Conservation (phyloP, 176 grass and related monocot species). For the Paspalum vaginatum region DNA sequence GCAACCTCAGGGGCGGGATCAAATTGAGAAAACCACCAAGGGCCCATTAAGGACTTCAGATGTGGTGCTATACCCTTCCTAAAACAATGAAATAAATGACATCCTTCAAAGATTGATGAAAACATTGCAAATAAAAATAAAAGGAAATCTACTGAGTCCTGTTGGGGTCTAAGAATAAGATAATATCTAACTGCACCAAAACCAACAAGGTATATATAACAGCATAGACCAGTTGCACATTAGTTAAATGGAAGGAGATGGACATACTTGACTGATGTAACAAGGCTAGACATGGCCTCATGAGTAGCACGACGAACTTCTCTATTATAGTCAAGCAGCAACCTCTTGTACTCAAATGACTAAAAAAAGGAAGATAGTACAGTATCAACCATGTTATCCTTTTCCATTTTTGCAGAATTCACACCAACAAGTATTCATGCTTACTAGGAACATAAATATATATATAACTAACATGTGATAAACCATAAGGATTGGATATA, state of each 20-base stretch:
- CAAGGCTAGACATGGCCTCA: constrained; percentile 82
- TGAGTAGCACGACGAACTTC: constrained; percentile 89
- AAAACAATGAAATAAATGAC: constrained; percentile 32
- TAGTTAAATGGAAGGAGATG: constrained; percentile 35
- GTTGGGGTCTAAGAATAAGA: background rate
- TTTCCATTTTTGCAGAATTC: background rate
- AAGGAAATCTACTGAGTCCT: constrained; percentile 21
- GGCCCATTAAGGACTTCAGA: constrained; percentile 92
- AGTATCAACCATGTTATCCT: background rate
- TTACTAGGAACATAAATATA: background rate
- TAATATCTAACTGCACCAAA: constrained; percentile 27
- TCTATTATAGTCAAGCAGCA: constrained; percentile 93
- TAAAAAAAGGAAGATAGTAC: constrained; percentile 45
- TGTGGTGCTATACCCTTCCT: constrained; percentile 94
- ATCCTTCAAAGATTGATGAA: constrained; percentile 6
- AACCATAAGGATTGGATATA: background rate
- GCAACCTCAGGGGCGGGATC: constrained; percentile 90
- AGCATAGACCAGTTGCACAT: constrained; percentile 11
- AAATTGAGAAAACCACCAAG: constrained; percentile 99
- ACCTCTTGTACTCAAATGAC: constrained; percentile 91
- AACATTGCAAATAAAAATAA: constrained; percentile 5
- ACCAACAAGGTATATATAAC: constrained; percentile 4
- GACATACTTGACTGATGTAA: constrained; percentile 70
- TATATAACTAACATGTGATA: background rate
- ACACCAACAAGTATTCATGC: background rate